Base-by-base conservation (phyloP, 371 early-diverging fungal species). In the Mucor plumbeus region DNA sequence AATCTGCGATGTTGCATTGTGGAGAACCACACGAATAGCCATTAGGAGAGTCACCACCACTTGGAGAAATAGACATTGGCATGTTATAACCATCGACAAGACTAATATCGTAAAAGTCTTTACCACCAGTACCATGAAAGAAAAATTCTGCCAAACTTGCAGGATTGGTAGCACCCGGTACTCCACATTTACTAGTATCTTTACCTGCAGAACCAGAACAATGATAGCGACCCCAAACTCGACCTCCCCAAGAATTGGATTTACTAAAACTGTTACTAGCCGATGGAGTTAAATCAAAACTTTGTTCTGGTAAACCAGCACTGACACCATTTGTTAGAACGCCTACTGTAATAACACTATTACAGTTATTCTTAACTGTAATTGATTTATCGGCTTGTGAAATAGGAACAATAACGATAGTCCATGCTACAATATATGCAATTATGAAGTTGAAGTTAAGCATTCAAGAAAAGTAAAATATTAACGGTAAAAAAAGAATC, bases 141-240 rank as follows among this genome's bases (percentile, higher is more conserved):
- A 80, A 77, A 62, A 83, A 79, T 54, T 83, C 84, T 36, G 81
- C 84, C n/a, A 83, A 65, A 13, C 72, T 73, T n/a, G 84, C 84
- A 53, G 84, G 84, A 17, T 76, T 74, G 11, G 39, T 43, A 6
- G 81, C 78, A 48, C 83, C 83, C n/a, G 80, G 74, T n/a, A 61
- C 68, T 10, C 80, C 73, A 57, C 80, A 79, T 1, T 41, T 0
- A 3, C 36, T 38, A 17, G 59, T 17, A 41, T 71, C 67, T 15
- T 71, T 70, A n/a, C 70, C 40, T 14, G 70, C 50, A 14, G 68
- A 63, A 0, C 81, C 81, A 31, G 72, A 67, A 48, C 82, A 79
- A 9, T 72, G 68, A 62, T 76, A 71, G 0, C 76, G 71, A 9
- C 70, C 83, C 78, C 78, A 82, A 2, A 82, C 63, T 26, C 83